Base-by-base conservation (phyloP, 1,284 basidiomycete genomes). In the Ganoderma multipileum region DNA sequence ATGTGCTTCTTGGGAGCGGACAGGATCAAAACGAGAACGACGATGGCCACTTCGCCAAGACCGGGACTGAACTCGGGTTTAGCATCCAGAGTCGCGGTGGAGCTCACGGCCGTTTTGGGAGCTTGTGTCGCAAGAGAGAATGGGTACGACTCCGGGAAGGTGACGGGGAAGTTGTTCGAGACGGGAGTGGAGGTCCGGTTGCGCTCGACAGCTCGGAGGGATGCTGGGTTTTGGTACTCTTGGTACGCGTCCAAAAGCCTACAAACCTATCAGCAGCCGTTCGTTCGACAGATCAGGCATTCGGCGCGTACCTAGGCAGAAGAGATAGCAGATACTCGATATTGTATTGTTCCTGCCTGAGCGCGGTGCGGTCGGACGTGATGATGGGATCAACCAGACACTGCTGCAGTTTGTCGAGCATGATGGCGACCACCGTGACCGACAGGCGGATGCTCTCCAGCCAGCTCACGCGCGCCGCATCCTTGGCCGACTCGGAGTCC, bases 91-190 rank as follows among this genome's bases (percentile, higher is more conserved):
- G 81, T 78, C 50, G 77, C 83, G 50, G 83, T 82, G n/a, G 83
- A 76, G 73, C 83, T 82, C 23, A 83, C 80, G 71, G 85, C 75
- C 68, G 84, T 76, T 75, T 90, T 84, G 59, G 95, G 87, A 66
- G 89, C 80, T 54, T 89, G 86, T 0, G 94, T 86, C 12, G 96
- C 79, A 3, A 98, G 85, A 1, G 95, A 91, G 80, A 98, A 97
- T 0, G 97, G 97, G 77, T 98, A 96, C 0, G 95, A 93, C 68
- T 95, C 92, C 0, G 97, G 97, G 81, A 98, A 98, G 1, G 95
- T 92, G 65, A 95, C 90, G 0, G 96, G 96, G 3, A 90, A 80
- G 3, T 85, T 77, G 36, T 90, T 83, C 60, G 91, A 89, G 30
- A 87, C 82, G 0, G 92, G 89, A 0, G 89, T 84, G 1, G 87